Conservation (phyloP, 202 grass and related monocot genomes). For the Zizania palustris region DNA sequence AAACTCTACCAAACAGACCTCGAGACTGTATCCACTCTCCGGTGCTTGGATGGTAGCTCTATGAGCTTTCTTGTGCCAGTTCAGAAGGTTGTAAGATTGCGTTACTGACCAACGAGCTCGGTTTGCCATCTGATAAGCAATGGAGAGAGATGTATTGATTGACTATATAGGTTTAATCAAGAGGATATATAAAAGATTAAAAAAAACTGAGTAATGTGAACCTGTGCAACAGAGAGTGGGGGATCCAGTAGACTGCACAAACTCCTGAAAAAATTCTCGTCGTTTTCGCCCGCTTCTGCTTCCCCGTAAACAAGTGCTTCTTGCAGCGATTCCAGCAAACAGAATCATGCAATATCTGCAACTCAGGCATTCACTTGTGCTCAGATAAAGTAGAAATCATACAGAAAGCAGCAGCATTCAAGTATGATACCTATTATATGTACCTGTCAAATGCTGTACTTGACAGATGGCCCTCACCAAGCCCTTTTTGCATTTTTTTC, state of each 20-base stretch:
- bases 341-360: slow-evolving; percentile 92
- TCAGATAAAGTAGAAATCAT: background rate
- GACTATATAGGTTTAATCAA: background rate
- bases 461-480: slow-evolving; percentile 73
- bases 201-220: slow-evolving; percentile 21
- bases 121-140: slow-evolving; percentile 85
- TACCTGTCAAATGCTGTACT: slow-evolving; percentile 95
- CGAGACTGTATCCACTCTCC: slow-evolving; percentile 62
- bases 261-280: slow-evolving; percentile 90
- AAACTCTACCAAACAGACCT: no score
- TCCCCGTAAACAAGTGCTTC: slow-evolving; percentile 95
- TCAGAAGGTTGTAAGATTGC: slow-evolving; percentile 98
- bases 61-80: slow-evolving; percentile 87
- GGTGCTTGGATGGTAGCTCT: slow-evolving; percentile 76
- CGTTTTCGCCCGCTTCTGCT: slow-evolving; percentile 95
- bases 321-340: slow-evolving; percentile 81
- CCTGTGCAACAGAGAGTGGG: slow-evolving; percentile 75
- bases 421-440: background rate
- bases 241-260: slow-evolving; percentile 74
- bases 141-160: background rate
- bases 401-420: slow-evolving; percentile 12
- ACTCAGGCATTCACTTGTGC: slow-evolving; percentile 1
- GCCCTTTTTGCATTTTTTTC: slow-evolving; percentile 89
- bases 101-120: slow-evolving; percentile 93
- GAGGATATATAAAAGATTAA: slow-evolving; percentile 14